Evolutionary conservation across 805 yeast genomes (phyloP).

Genomic region (Saccharomycopsis microspora): DNA sequence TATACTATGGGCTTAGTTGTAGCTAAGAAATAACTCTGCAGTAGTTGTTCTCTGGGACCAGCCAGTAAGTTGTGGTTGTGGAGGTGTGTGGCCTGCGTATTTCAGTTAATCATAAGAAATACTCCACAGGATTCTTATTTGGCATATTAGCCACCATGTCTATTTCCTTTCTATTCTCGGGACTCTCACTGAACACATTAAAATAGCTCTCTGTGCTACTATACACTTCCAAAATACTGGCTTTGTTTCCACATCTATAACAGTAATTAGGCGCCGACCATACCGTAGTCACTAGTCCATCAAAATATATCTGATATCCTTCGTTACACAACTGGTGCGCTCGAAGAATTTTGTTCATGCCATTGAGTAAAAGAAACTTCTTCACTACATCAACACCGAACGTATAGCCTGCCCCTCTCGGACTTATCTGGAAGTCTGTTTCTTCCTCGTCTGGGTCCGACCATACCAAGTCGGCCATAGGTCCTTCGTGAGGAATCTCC

Average conservation of each 20-base stretch:
- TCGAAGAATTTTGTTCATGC: constrained; percentile 69
- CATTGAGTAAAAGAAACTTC: constrained; percentile 69
- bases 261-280: constrained; percentile 99
- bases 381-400: constrained; percentile 88
- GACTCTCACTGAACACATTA: constrained; percentile 95
- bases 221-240: constrained; percentile 86
- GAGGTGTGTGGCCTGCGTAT: neutral
- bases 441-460: constrained; percentile 88
- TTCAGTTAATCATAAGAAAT: constrained; percentile 24
- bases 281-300: constrained; percentile 85
- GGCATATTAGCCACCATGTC: constrained; percentile 8
- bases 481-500: constrained; percentile 98
- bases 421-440: constrained; percentile 73
- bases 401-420: constrained; percentile 97
- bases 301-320: constrained; percentile 87
- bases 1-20: too few relatives aligned
- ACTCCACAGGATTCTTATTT: constrained; percentile 24
- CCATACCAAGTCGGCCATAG: constrained; percentile 99
- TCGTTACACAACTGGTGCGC: constrained; percentile 97
- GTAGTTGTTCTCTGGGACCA: too few relatives aligned
- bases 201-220: constrained; percentile 59
- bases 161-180: constrained; percentile 59
- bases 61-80: neutral
- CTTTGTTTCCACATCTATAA: constrained; percentile 92
- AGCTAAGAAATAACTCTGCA: too few relatives aligned